These are phyloP conservation scores for Aspergillus kassunensis DNA, from an alignment of 495 filamentous ascomycete species.

Conservation along the genomic window DNA sequence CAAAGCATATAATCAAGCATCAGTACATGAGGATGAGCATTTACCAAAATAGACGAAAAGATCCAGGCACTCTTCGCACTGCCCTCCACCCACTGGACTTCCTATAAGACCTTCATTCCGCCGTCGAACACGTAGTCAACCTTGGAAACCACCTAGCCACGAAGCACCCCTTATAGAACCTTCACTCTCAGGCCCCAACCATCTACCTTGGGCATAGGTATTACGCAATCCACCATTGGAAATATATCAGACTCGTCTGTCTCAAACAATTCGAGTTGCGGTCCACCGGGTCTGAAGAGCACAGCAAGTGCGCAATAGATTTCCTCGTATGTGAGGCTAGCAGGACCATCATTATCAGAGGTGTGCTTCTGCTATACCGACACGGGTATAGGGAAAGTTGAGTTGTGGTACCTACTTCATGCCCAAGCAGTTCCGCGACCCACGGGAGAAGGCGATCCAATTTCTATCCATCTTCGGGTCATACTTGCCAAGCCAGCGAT, in stretches of 20 bases:
- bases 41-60: too few species aligned
- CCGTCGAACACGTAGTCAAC: too few species aligned
- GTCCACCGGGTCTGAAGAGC: slow-evolving; percentile 4
- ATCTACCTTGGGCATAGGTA: too few species aligned
- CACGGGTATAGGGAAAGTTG: not conserved
- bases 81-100: too few species aligned
- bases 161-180: too few species aligned
- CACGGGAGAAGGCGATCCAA: slow-evolving; percentile 6
- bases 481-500: slow-evolving; percentile 4
- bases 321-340: slow-evolving; percentile 8
- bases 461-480: slow-evolving; percentile 5
- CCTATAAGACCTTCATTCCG: too few species aligned
- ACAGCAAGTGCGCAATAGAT: slow-evolving; percentile 3
- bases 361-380: not conserved
- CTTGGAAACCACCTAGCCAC: too few species aligned
- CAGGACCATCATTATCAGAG: not conserved
- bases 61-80: too few species aligned
- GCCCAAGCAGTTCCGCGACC: slow-evolving; percentile 7
- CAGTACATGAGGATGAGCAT: too few species aligned
- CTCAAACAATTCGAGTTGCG: slow-evolving; percentile 1
- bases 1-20: too few species aligned
- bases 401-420: slow-evolving; percentile 13
- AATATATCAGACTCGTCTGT: slow-evolving; percentile 8
- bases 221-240: too few species aligned
- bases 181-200: too few species aligned